These are phyloP conservation scores for Alternaria burnsii DNA, from an alignment of 2,329 filamentous ascomycete genomes.

Conservation along the genomic window DNA sequence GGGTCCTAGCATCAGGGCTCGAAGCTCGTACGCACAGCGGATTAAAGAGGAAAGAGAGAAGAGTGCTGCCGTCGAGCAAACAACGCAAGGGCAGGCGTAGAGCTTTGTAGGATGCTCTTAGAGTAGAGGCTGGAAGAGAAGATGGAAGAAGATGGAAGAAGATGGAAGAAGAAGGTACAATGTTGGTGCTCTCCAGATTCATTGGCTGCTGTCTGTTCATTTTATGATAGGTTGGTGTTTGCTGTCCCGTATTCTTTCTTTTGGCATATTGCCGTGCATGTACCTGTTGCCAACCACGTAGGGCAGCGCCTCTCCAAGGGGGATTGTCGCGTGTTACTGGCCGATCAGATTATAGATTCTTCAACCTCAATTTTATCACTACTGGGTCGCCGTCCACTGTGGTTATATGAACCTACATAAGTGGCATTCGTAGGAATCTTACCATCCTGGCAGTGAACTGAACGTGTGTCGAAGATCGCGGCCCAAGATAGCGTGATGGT, in stretches of 20 bases:
- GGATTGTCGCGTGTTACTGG: neutral
- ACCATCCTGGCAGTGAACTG: neutral
- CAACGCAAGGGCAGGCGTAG: slow-evolving; percentile 4
- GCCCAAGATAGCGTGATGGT: neutral
- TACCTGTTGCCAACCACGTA: neutral
- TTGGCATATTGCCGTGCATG: neutral
- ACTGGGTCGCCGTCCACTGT: neutral
- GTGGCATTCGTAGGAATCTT: neutral
- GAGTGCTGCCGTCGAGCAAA: slow-evolving; percentile 14
- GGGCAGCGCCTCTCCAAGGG: neutral
- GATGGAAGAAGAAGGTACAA: neutral
- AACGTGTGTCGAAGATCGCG: neutral
- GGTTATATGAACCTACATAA: neutral
- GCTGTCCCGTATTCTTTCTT: neutral
- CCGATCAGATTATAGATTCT: neutral
- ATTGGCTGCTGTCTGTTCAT: neutral
- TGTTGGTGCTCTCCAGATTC: neutral
- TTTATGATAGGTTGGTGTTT: neutral
- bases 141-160: neutral
- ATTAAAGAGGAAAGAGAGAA: slow-evolving; percentile 33
- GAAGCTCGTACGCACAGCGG: slow-evolving; percentile 38
- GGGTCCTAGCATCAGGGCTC: slow-evolving; percentile 60
- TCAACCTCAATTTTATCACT: neutral
- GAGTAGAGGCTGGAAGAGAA: neutral
- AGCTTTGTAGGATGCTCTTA: neutral